phyloP scores from a whole-genome alignment of 306 rosid species.

The Quercus suber region DNA sequence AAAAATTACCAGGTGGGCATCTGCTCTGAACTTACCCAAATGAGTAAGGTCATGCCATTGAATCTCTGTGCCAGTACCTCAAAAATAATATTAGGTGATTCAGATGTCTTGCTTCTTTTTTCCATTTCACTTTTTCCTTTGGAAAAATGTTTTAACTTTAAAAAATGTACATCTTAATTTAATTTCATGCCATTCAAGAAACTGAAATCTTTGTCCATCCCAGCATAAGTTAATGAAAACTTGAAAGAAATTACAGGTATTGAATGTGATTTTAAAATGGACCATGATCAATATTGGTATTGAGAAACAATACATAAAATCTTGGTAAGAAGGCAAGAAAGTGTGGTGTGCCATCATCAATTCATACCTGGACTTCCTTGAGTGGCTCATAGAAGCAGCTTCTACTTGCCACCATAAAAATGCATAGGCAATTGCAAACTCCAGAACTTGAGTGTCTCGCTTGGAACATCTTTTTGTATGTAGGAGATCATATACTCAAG shows the following conservation, averaged over 20 bases:
- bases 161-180: no score
- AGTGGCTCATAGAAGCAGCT: conserved; percentile 86
- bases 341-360: conserved; percentile 12
- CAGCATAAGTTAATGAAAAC: neutral
- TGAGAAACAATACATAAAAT: neutral
- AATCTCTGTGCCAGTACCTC: conserved; percentile 50
- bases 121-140: neutral
- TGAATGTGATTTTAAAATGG: neutral
- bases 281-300: neutral
- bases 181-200: no score
- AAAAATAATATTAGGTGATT: conserved; percentile 57
- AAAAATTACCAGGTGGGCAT: conserved; percentile 77
- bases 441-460: conserved; percentile 70
- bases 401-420: conserved; percentile 82
- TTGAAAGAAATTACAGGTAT: neutral
- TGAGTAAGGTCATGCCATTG: conserved; percentile 62
- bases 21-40: conserved; percentile 81
- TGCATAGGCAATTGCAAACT: conserved; percentile 87
- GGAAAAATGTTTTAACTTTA: no score
- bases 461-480: conserved; percentile 60
- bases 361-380: conserved; percentile 63
- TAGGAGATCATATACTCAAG: conserved; percentile 51
- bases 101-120: conserved; percentile 72
- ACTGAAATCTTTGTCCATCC: no score
- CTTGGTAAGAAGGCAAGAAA: conserved; percentile 4